Percentiles rank a stretch among this genome's conserved stretches.
These are phyloP conservation scores for Arxiozyma telluris DNA, from an alignment of 1,139 yeast species.

Conservation along the genomic window DNA sequence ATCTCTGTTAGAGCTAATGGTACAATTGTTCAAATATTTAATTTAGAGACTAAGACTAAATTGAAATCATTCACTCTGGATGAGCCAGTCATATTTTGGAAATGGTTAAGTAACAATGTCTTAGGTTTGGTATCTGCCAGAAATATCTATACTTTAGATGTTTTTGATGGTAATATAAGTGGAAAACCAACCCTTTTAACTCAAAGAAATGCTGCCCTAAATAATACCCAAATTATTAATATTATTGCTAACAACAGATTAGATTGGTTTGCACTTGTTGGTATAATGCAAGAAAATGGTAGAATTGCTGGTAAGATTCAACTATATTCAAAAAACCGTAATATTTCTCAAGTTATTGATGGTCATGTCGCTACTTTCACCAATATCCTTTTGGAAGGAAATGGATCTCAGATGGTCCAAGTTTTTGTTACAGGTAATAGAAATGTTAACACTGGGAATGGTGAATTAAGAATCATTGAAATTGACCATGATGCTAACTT, in stretches of 20 bases:
- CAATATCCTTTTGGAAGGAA: slow-evolving; percentile 62
- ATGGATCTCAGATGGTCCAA: slow-evolving; percentile 57
- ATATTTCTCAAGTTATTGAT: slow-evolving; percentile 92
- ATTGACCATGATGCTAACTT: slow-evolving; percentile 84
- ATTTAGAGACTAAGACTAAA: slow-evolving; percentile 78
- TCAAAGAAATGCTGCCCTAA: slow-evolving; percentile 72
- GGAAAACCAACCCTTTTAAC: slow-evolving; percentile 71
- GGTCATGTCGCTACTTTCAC: slow-evolving; percentile 96
- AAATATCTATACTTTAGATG: slow-evolving; percentile 70
- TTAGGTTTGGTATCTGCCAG: slow-evolving; percentile 81
- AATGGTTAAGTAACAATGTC: slow-evolving; percentile 68
- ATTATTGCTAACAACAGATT: slow-evolving; percentile 73
- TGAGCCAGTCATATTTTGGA: slow-evolving; percentile 93
- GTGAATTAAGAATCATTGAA: slow-evolving; percentile 85
- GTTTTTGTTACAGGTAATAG: slow-evolving; percentile 85
- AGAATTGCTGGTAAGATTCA: slow-evolving; percentile 96
- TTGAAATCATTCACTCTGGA: slow-evolving; percentile 78
- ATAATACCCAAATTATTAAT: slow-evolving; percentile 83
- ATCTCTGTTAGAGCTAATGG: slow-evolving; percentile 95
- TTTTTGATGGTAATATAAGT: slow-evolving; percentile 70
- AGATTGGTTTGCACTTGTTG: slow-evolving; percentile 93
- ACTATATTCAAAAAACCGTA: slow-evolving; percentile 76
- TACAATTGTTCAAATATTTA: slow-evolving; percentile 89
- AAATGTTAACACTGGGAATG: slow-evolving; percentile 69
- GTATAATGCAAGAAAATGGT: slow-evolving; percentile 91